phyloP scores from a whole-genome alignment of 306 rosid species.

The Casuarina cunninghamiana region DNA sequence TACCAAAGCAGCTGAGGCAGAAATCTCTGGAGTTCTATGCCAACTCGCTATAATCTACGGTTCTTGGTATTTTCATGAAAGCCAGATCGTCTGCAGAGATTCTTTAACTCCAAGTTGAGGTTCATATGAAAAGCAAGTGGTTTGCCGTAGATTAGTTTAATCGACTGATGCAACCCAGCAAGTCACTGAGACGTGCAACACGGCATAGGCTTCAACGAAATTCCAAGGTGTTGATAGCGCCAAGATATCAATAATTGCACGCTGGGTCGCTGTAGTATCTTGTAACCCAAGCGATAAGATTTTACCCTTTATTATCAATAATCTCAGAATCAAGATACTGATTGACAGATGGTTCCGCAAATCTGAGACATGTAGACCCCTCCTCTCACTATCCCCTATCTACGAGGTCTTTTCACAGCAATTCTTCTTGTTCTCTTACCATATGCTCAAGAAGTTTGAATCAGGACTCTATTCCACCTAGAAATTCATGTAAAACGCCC shows the following conservation, averaged over 20 bases:
- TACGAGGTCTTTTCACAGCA: not conserved
- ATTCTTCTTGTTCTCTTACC: not conserved
- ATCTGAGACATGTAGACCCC: conserved; percentile 52
- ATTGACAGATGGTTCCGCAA: conserved; percentile 49
- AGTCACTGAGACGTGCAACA: conserved; percentile 18
- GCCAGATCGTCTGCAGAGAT: no score
- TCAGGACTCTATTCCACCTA: conserved; percentile 21
- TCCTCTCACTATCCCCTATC: conserved; percentile 25
- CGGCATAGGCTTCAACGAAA: not conserved
- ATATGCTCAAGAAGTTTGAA: not conserved
- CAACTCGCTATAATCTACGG: no score
- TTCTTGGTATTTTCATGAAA: no score
- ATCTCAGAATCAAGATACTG: conserved; percentile 31
- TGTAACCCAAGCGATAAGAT: conserved; percentile 53
- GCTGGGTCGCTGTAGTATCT: conserved; percentile 29
- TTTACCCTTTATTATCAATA: conserved; percentile 34
- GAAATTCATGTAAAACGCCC: conserved; percentile 23
- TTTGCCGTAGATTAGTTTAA: no score
- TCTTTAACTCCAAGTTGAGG: no score
- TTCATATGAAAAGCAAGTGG: no score
- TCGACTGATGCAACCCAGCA: conserved; percentile 18
- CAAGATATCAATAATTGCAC: conserved; percentile 21
- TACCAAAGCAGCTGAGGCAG: not conserved
- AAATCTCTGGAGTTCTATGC: no score
- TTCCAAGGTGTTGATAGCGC: not conserved